These are phyloP conservation scores for Vanderwaltozyma polyspora DNA, from an alignment of 805 yeast species.

Conservation along the genomic window DNA sequence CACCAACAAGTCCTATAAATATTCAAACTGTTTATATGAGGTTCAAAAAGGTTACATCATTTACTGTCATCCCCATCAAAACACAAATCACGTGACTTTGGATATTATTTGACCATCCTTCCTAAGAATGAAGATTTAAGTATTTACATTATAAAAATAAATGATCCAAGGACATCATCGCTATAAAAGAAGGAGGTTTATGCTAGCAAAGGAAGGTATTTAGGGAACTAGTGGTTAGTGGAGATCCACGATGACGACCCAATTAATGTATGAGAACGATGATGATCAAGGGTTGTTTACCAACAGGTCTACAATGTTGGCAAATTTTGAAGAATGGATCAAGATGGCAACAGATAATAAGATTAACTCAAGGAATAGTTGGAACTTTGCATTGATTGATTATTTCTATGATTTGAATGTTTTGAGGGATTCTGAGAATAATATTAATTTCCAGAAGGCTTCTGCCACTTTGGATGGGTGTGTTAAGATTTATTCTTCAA, in stretches of 20 bases:
- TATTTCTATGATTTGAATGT: conserved; percentile 78
- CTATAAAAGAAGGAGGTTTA: too few relatives aligned
- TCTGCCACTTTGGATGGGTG: conserved; percentile 90
- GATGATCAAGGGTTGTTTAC: conserved; percentile 8
- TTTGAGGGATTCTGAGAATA: conserved; percentile 58
- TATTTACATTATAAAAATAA: too few relatives aligned
- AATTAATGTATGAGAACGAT: conserved; percentile 10
- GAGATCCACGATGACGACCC: conserved; percentile 15
- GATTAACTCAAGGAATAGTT: conserved; percentile 73
- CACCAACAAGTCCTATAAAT: too few relatives aligned
- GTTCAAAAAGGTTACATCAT: too few relatives aligned
- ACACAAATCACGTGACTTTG: too few relatives aligned
- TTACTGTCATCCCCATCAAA: too few relatives aligned
- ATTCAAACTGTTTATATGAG: too few relatives aligned
- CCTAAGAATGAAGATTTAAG: too few relatives aligned
- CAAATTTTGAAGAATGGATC: conserved; percentile 70
- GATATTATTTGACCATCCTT: too few relatives aligned
- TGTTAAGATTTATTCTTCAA: conserved; percentile 79
- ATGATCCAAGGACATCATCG: too few relatives aligned
- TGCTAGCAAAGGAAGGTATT: too few relatives aligned
- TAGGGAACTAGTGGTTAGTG: too few relatives aligned
- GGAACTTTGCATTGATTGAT: conserved; percentile 87
- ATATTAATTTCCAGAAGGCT: conserved; percentile 82
- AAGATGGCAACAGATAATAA: conserved; percentile 74
- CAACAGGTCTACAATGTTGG: conserved; percentile 33